These are phyloP conservation scores for Malbranchea zuffiana DNA, from an alignment of 2,329 filamentous ascomycete genomes.

Conservation along the genomic window DNA sequence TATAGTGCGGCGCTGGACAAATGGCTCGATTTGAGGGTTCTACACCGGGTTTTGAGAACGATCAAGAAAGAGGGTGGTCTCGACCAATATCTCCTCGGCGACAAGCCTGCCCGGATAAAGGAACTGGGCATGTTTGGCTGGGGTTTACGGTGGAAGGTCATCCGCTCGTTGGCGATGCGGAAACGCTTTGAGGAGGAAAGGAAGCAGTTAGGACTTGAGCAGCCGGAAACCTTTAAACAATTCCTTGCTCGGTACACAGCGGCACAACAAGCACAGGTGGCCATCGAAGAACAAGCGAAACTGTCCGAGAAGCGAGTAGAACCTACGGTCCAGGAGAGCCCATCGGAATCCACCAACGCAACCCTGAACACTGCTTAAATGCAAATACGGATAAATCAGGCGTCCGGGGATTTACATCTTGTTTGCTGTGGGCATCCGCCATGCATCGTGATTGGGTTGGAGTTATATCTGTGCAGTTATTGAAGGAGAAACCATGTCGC, in stretches of 20 bases:
- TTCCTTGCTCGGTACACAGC: slow-evolving; percentile 36
- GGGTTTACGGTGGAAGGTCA: slow-evolving; percentile 78
- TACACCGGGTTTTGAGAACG: slow-evolving; percentile 36
- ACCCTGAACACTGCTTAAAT: too few relatives aligned
- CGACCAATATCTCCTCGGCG: slow-evolving; percentile 80
- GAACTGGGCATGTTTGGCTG: slow-evolving; percentile 85
- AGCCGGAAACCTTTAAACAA: slow-evolving; percentile 25
- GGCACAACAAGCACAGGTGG: slow-evolving; percentile 30
- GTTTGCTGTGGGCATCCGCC: too few relatives aligned
- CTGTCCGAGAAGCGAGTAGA: background rate
- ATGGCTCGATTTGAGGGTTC: slow-evolving; percentile 37
- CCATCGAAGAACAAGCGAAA: slow-evolving; percentile 18
- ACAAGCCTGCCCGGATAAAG: slow-evolving; percentile 64
- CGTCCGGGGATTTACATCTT: too few relatives aligned
- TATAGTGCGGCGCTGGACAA: slow-evolving; percentile 35
- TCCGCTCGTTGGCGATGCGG: slow-evolving; percentile 63
- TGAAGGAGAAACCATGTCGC: too few relatives aligned
- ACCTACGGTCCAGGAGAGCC: background rate
- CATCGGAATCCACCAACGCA: too few relatives aligned
- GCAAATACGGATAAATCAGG: too few relatives aligned
- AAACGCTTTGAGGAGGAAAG: slow-evolving; percentile 57
- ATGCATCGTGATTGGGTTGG: too few relatives aligned
- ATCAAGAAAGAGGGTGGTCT: slow-evolving; percentile 81
- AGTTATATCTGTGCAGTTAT: too few relatives aligned
- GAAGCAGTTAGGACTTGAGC: slow-evolving; percentile 51